These are phyloP conservation scores for Cladorrhinum samala DNA, from an alignment of 495 filamentous ascomycete genomes.

Conservation along the genomic window DNA sequence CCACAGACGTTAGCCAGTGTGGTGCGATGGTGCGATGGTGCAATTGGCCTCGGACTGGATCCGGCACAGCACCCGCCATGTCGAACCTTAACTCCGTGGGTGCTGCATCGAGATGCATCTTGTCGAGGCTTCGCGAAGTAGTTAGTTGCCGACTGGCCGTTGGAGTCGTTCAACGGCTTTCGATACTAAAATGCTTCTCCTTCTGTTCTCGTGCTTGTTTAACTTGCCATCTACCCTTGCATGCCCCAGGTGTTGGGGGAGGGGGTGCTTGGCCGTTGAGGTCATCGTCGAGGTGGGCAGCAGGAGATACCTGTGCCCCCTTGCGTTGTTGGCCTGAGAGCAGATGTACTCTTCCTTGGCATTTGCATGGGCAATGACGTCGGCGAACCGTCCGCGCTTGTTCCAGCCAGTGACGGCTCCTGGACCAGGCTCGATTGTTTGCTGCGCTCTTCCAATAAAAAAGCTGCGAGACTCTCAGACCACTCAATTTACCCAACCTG, in stretches of 20 bases:
- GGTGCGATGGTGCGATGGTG: no score
- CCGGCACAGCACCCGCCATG: not conserved
- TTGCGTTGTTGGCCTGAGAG: not conserved
- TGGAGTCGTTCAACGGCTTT: not conserved
- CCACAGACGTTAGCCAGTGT: no score
- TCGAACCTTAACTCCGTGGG: not conserved
- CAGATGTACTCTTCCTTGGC: not conserved
- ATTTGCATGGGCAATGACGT: constrained; percentile 5
- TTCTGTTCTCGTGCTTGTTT: no score
- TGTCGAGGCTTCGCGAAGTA: not conserved
- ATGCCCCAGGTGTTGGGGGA: no score
- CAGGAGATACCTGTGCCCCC: not conserved
- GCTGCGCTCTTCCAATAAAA: not conserved
- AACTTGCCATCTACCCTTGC: no score
- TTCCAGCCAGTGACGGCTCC: constrained; percentile 3
- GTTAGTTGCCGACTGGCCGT: not conserved
- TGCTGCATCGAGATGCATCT: not conserved
- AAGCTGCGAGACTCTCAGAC: not conserved
- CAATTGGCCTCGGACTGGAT: not conserved
- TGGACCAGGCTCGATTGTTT: constrained; percentile 1
- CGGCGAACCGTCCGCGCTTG: constrained; percentile 11
- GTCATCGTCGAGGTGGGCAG: not conserved
- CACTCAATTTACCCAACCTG: not conserved
- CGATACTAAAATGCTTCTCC: not conserved
- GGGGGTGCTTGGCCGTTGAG: no score